Evolutionary conservation across 345 rosid genomes (phyloP).

Genomic region (Eucalyptus polyanthemos): DNA sequence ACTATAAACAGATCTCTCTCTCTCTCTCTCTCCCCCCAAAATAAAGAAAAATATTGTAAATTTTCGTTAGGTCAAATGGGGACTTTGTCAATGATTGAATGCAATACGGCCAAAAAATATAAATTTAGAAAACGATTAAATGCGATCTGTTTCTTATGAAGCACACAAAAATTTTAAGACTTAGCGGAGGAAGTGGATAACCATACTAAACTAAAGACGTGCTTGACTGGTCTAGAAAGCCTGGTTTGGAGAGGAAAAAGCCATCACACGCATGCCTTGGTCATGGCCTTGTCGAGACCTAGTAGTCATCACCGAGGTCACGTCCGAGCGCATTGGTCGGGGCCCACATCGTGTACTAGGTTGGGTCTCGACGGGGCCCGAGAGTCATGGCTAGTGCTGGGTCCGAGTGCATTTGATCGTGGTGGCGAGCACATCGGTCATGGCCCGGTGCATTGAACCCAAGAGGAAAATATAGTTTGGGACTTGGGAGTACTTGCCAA

Average conservation of each 20-base stretch:
- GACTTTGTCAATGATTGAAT: not conserved
- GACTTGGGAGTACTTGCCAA: not conserved
- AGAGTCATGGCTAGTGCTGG: not conserved
- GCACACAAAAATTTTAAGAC: not conserved
- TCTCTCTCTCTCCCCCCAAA: not conserved
- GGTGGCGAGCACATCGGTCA: accelerated
- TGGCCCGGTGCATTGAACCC: not conserved
- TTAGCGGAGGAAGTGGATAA: not conserved
- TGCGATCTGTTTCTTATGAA: not conserved
- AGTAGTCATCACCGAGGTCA: not conserved
- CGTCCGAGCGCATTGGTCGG: not conserved
- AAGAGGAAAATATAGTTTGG: not conserved
- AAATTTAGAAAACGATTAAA: not conserved
- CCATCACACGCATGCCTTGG: not conserved
- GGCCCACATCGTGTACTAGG: not conserved
- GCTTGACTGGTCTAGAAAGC: not conserved
- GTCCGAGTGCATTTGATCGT: not conserved
- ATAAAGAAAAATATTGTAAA: not conserved
- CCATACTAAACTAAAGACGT: not conserved
- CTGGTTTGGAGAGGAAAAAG: not conserved
- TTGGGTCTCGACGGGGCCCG: not conserved
- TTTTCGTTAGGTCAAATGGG: not conserved
- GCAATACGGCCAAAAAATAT: not conserved
- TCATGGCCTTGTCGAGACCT: not conserved
- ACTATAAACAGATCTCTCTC: not conserved